These are phyloP conservation scores for Globisporangium takayamanum DNA, from an alignment of 352 stramenopile genomes.

Conservation along the genomic window DNA sequence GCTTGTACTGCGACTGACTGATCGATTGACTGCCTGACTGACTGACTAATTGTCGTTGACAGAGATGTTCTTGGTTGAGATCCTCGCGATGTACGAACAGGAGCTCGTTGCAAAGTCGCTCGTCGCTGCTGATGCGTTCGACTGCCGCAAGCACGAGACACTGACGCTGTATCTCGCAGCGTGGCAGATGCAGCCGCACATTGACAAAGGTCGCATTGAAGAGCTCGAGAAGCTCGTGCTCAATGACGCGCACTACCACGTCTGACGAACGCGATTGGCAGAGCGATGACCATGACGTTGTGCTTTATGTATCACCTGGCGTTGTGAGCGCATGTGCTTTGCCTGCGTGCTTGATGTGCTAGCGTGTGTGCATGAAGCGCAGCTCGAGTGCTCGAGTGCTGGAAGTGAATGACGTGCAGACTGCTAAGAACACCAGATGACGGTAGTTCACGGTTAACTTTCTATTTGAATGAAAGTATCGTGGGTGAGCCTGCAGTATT, in stretches of 20 bases:
- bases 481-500: neutral
- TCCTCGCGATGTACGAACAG: conserved; percentile 71
- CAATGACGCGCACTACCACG: conserved; percentile 51
- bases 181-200: conserved; percentile 84
- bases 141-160: conserved; percentile 58
- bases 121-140: conserved; percentile 61
- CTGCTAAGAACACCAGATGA: no score
- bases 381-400: neutral
- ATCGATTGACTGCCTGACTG: neutral
- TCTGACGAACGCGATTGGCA: neutral
- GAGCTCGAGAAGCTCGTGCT: conserved; percentile 58
- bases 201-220: conserved; percentile 53
- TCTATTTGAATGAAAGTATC: no score
- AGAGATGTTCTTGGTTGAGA: conserved; percentile 58
- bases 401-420: no score
- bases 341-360: no score
- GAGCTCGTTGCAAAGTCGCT: conserved; percentile 77
- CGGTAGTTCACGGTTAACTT: no score
- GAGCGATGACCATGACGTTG: neutral
- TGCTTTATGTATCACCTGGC: neutral
- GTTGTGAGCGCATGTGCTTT: no score
- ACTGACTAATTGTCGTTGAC: neutral
- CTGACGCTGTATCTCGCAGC: conserved; percentile 73
- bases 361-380: no score
- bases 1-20: neutral